A percentile compares a stretch with the other conserved stretches of the same genome.
These are phyloP conservation scores for Lactarius pseudohatsudake DNA, from an alignment of 768 basidiomycete species.

Conservation along the genomic window DNA sequence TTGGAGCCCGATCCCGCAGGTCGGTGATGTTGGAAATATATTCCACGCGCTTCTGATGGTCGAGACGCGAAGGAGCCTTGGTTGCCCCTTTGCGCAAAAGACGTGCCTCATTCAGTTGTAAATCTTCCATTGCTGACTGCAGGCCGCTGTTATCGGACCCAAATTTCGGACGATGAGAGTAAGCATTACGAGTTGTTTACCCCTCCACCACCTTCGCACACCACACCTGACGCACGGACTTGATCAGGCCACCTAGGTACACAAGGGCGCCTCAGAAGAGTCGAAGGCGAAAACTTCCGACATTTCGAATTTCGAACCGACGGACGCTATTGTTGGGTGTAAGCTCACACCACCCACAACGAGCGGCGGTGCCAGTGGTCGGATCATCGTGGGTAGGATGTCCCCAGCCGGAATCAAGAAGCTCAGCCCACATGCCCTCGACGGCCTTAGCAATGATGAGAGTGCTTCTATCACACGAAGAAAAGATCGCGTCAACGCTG, in stretches of 20 bases:
- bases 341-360: not conserved
- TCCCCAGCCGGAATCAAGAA: not conserved
- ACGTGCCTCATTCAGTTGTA: constrained; percentile 43
- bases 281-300: not conserved
- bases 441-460: not conserved
- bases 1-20: constrained; percentile 4
- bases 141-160: constrained; percentile 18
- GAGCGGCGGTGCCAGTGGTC: not conserved
- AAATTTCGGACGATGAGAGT: constrained; percentile 7
- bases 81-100: constrained; percentile 38
- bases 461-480: not conserved
- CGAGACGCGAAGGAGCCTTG: constrained; percentile 32
- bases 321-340: not conserved
- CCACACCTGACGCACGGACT: not conserved
- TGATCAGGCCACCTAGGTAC: not conserved
- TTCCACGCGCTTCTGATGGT: constrained; percentile 8
- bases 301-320: constrained; percentile 3
- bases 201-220: not conserved
- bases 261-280: not conserved
- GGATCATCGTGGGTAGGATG: constrained; percentile 1
- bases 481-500: not conserved
- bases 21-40: constrained; percentile 22
- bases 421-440: not conserved
- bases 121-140: constrained; percentile 36
- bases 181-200: constrained; percentile 8